These are phyloP conservation scores for Metschnikowia lochheadii DNA, from an alignment of 805 yeast genomes.

Conservation along the genomic window DNA sequence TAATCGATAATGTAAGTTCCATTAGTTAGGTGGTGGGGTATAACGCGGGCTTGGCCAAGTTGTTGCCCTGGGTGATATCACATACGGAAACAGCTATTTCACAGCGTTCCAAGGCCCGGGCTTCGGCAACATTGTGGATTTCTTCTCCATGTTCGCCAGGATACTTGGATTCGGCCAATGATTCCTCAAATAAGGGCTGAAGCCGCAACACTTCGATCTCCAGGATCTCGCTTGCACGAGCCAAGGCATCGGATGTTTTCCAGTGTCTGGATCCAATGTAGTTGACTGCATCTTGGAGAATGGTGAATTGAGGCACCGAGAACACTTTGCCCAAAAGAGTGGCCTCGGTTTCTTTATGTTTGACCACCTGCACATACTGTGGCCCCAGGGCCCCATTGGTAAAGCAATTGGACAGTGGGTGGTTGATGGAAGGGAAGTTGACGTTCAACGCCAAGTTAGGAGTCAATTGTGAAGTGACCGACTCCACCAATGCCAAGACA, in stretches of 20 bases:
- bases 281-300: background rate
- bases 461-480: slow-evolving; percentile 9
- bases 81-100: slow-evolving; percentile 11
- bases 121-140: slow-evolving; percentile 4
- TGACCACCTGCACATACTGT: slow-evolving; percentile 7
- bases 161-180: background rate
- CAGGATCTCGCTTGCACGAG: slow-evolving; percentile 1
- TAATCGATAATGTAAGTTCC: background rate
- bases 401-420: slow-evolving; percentile 20
- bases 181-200: background rate
- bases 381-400: slow-evolving; percentile 12
- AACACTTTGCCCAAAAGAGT: slow-evolving; percentile 7
- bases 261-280: background rate
- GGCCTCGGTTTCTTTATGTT: background rate
- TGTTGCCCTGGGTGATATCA: slow-evolving; percentile 7
- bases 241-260: slow-evolving; percentile 7
- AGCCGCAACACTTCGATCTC: slow-evolving; percentile 8
- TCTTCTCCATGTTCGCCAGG: slow-evolving; percentile 1
- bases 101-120: slow-evolving; percentile 8
- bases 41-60: slow-evolving; percentile 2
- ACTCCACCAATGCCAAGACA: slow-evolving; percentile 19
- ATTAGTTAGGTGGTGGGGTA: background rate
- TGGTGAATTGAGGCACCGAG: slow-evolving; percentile 6
- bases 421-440: slow-evolving; percentile 29
- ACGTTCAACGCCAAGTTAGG: slow-evolving; percentile 18